Evolutionary conservation across 345 rosid species (phyloP), one percentile per base, ranked within the genome.

Genomic region (Eucalyptus leucophloia): DNA sequence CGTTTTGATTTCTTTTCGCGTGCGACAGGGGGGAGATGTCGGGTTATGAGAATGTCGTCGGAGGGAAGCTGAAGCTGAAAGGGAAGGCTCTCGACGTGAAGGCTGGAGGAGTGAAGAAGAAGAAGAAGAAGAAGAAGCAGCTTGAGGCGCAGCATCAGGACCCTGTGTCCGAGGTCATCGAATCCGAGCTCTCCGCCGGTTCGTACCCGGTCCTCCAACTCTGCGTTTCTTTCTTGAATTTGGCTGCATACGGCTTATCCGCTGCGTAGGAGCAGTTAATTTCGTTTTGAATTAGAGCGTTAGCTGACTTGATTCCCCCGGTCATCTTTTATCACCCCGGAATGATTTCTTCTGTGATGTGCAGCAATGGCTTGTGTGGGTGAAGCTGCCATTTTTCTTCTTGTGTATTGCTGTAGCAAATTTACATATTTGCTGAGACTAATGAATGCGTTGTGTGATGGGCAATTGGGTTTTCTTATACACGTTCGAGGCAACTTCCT

Each of bases 21-120:
- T 49, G 5, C 60, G 44, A 34, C 53, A 89, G 88, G 54, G 54
- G 67, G 49, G 45, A 90, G 80, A 97, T 97, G 99, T 98, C 99
- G 7, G 92, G 89, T 15, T 98, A 94, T 89, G 97, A 97, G 32
- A 95, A 95, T 80, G 93, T 96, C 11, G 94, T 97, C 42, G 96
- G 96, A 88, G 98, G 99, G 89, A 97, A 97, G 94, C 92, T 98
- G 89, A 97, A 98, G 94, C 96, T 98, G 16, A 98, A 98, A 93
- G 99, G 99, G 9, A 98, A 98, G 87, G 96, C 99, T n/a, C 93
- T 98, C 88, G 97, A 96, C 88, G 98, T 98, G 90, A 96, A 96
- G 92, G 95, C 97, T 88, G 98, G 96, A 86, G 98, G 98, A 15
- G 89, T 95, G 45, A 98, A 93, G 93, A 97, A 95, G 95, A 96